Base-by-base conservation (phyloP, 129 eudicot species). In the Centella asiatica region DNA sequence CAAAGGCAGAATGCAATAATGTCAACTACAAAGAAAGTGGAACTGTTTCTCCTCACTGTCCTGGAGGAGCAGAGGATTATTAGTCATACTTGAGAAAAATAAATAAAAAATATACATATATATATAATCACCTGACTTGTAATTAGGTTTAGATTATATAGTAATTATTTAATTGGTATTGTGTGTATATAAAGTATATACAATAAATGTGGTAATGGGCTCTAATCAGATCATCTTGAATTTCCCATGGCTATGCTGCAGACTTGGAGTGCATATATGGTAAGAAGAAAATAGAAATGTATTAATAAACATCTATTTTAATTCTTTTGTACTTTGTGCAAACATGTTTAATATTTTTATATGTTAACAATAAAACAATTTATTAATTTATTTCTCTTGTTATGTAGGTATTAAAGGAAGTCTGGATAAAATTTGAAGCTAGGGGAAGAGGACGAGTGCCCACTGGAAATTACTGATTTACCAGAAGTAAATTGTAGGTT, bases 1-100 rank as follows among this genome's bases (percentile, higher is more conserved):
- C 81, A 0, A 64, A 72, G 64, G 95, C 94, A 54, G 36, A 42
- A 5, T 90, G 97, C 87, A 75, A 81, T 28, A 79, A 90, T 37
- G 85, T 77, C 32, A 19, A 75, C 1, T 39, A 77, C 32, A 67
- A 55, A 33, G 45, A 51, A 26, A 61, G 32, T 1, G 77, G 71
- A 58, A 44, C 36, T 11, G 83, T 86, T 66, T 72, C 64, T 19
- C 94, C 95, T 0, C 78, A 44, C 34, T 90, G 95, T 68, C 72
- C 82, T 63, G 23, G 33, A 48, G 24, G 13, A 19, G 20, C 36
- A 1, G 22, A 24, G 36, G 44, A 31, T 23, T 25, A 13, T 52
- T 34, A 34, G 5, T 13, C 57, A 6, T 10, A 5, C 58, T 53
- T 31, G 25, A 17, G 3, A 24, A 48, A 53, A 3, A 53, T 14